A percentile compares a stretch with the other conserved stretches of the same genome.
Conservation (phyloP, 1,284 basidiomycete genomes). For the Ganoderma leucocontextum region DNA sequence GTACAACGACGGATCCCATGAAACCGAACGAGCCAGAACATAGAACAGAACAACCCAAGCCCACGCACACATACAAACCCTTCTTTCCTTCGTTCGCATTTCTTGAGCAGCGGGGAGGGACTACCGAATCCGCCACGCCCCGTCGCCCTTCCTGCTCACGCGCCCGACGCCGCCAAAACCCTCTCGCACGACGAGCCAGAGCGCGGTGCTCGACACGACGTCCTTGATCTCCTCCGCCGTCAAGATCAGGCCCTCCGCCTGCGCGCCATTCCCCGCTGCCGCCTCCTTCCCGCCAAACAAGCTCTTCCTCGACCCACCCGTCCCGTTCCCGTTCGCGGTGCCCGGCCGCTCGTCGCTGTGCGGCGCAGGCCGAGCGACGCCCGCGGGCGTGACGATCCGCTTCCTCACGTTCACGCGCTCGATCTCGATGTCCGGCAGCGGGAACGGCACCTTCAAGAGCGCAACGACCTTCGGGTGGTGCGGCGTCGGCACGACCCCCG, state of each 20-base stretch:
- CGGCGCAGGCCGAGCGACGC: constrained; percentile 49
- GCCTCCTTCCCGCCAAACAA: constrained; percentile 23
- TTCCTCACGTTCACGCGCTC: constrained; percentile 61
- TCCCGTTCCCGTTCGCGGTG: constrained; percentile 17
- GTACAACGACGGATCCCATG: neutral
- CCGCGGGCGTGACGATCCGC: constrained; percentile 55
- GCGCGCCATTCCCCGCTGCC: constrained; percentile 20
- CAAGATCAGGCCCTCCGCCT: constrained; percentile 54
- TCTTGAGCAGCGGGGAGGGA: neutral
- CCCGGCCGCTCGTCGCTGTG: constrained; percentile 23
- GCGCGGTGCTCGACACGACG: constrained; percentile 84
- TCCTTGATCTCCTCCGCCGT: constrained; percentile 96
- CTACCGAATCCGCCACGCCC: constrained; percentile 58
- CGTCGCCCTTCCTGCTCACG: constrained; percentile 80
- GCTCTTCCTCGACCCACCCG: constrained; percentile 23
- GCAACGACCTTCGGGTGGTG: constrained; percentile 97
- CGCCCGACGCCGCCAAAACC: constrained; percentile 90
- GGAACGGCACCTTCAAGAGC: constrained; percentile 89
- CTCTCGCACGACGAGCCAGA: constrained; percentile 95
- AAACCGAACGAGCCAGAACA: neutral
- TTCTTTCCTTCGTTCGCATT: neutral
- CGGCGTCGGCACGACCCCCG: constrained; percentile 89
- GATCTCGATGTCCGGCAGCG: constrained; percentile 80
- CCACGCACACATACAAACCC: neutral
- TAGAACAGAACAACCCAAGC: neutral